Base-by-base conservation (phyloP, 352 stramenopile genomes). In the Phytopythium oedochilum region DNA sequence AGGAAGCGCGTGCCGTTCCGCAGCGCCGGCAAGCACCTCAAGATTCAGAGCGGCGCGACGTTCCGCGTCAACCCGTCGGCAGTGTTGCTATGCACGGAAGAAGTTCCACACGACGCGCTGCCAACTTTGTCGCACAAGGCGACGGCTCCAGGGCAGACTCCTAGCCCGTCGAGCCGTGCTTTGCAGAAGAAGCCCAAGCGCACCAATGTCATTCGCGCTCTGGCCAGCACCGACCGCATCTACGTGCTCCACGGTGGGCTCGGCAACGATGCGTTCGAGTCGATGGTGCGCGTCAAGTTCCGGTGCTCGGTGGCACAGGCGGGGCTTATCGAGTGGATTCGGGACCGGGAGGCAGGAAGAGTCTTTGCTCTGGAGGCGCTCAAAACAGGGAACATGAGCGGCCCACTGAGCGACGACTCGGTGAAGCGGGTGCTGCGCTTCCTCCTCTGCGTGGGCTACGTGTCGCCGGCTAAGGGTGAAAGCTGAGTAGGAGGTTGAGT, bases 321-420 rank as follows among this genome's bases (percentile, higher is more conserved):
- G 1, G 69, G 39, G 18, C 31, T 88, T 53, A 32, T 90, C 9
- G 73, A 90, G 34, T 90, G 77, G 77, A 53, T 88, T 1, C 77
- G 75, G 50, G 54, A 35, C 3, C 73, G 73, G 47, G 57, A 42
- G 60, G 47, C 28, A 34, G 9, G 0, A 53, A 71, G 14, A 26
- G 47, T 0, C 73, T 84, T 50, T 51, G 65, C n/a, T 6, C 64
- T 67, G 20, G 55, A 62, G 3, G 66, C 78, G 22, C 43, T 84
- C 20, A 55, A 20, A 54, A 25, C 23, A 20, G 46, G 47, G 2
- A 35, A 20, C 29, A 28, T 6, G 26, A 55, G n/a, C 26, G 45
- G 25, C 5, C 36, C 31, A 1, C 53, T 45, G n/a, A 47, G 46
- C 31, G 60, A 70, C 15, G 72, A 82, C 22, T 63, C 52, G 28